Conservation (phyloP, 73 alveolate genomes). For the Strombidium stylifer region DNA sequence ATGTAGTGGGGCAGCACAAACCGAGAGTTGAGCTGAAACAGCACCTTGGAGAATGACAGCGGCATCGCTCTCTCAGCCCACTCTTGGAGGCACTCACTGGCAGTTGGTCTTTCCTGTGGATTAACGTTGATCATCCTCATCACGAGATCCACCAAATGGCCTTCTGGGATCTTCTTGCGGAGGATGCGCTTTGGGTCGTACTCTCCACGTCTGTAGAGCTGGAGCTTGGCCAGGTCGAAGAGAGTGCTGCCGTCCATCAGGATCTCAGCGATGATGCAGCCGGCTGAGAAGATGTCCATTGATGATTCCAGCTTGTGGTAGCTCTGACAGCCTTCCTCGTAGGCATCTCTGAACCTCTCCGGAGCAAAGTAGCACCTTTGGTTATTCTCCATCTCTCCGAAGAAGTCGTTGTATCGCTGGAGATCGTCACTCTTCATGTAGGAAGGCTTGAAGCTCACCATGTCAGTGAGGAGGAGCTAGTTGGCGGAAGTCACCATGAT, state of each 20-base stretch:
- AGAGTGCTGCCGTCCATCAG: slow-evolving; percentile 81
- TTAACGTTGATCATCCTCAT: slow-evolving; percentile 69
- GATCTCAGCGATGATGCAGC: slow-evolving; percentile 89
- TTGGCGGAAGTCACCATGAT: slow-evolving; percentile 70
- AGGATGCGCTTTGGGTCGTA: slow-evolving; percentile 55
- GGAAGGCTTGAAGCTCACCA: slow-evolving; percentile 78
- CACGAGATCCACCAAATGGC: slow-evolving; percentile 38
- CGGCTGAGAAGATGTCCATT: slow-evolving; percentile 91
- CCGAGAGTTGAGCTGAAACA: slow-evolving; percentile 43
- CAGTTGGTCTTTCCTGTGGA: slow-evolving; percentile 67
- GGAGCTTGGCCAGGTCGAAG: slow-evolving; percentile 71
- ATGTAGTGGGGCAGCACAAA: slow-evolving; percentile 31
- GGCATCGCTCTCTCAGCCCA: slow-evolving; percentile 52
- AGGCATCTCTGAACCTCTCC: slow-evolving; percentile 74
- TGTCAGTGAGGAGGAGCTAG: slow-evolving; percentile 77
- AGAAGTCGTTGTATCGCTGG: slow-evolving; percentile 68
- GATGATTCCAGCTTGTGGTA: slow-evolving; percentile 46
- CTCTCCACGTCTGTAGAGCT: slow-evolving; percentile 63
- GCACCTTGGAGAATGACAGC: slow-evolving; percentile 22
- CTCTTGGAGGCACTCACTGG: slow-evolving; percentile 35
- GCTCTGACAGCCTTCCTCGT: slow-evolving; percentile 21
- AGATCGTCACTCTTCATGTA: slow-evolving; percentile 69
- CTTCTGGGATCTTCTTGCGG: slow-evolving; percentile 52
- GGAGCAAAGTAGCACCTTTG: slow-evolving; percentile 91
- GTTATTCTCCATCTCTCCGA: slow-evolving; percentile 79